phyloP scores from a whole-genome alignment of 2,329 filamentous ascomycete genomes.

The Alternaria arborescens region DNA sequence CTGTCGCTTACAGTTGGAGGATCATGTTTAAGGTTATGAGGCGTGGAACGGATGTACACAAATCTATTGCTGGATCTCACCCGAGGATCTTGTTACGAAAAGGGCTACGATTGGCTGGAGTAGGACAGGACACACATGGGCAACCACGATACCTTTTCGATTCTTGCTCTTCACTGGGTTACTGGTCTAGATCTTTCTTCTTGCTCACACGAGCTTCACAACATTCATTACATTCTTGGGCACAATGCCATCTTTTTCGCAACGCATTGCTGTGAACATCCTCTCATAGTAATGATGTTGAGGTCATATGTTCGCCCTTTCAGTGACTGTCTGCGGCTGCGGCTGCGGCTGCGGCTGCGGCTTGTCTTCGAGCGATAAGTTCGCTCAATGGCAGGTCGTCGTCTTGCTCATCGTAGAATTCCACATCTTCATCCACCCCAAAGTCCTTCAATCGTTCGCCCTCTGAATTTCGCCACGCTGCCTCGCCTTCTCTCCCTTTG shows the following conservation, averaged over 20 bases:
- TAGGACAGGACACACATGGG: slow-evolving; percentile 17
- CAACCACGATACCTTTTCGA: slow-evolving; percentile 19
- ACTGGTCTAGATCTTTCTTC: slow-evolving; percentile 34
- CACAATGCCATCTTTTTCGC: not conserved
- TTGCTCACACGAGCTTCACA: slow-evolving; percentile 26
- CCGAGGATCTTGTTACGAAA: slow-evolving; percentile 5
- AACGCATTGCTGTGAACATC: not conserved
- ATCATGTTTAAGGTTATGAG: slow-evolving; percentile 3
- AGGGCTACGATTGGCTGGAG: slow-evolving; percentile 5
- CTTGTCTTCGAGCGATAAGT: slow-evolving; percentile 57
- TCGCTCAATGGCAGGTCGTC: slow-evolving; percentile 76
- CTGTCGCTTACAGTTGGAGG: slow-evolving; percentile 10
- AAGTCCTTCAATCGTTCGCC: slow-evolving; percentile 79
- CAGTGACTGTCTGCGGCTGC: slow-evolving; percentile 5
- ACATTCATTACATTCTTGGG: slow-evolving; percentile 18
- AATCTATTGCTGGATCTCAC: slow-evolving; percentile 3
- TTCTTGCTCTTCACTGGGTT: slow-evolving; percentile 22
- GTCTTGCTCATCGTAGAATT: slow-evolving; percentile 70
- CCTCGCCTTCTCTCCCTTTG: slow-evolving; percentile 57
- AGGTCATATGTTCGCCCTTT: not conserved
- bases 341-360: slow-evolving; percentile 16
- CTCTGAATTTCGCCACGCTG: slow-evolving; percentile 76
- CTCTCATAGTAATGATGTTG: not conserved
- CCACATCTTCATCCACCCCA: slow-evolving; percentile 79
- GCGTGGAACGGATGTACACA: slow-evolving; percentile 4